phyloP scores from a whole-genome alignment of 768 basidiomycete species.

The Rickenella mellea region DNA sequence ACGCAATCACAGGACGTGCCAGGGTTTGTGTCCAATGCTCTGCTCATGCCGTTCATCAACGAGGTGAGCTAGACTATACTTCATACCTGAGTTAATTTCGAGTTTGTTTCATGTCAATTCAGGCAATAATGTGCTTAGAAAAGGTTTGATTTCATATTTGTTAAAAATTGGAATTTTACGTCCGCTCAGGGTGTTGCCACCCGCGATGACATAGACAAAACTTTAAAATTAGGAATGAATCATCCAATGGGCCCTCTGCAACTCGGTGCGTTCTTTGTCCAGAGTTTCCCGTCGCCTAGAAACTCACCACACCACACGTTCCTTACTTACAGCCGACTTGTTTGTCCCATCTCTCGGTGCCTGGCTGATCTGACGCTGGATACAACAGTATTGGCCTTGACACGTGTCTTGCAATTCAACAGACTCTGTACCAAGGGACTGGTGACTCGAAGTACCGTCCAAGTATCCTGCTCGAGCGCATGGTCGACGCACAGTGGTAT shows the following conservation, averaged over 20 bases:
- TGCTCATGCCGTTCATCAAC: conserved; percentile 96
- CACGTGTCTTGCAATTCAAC: conserved; percentile 89
- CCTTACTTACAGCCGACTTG: conserved; percentile 41
- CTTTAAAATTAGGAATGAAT: conserved; percentile 86
- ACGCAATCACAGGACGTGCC: conserved; percentile 87
- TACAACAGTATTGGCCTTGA: conserved; percentile 83
- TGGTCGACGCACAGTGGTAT: conserved; percentile 95
- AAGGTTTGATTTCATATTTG: conserved; percentile 61
- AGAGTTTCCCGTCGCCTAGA: neutral
- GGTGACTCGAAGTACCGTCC: conserved; percentile 95
- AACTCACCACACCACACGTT: neutral
- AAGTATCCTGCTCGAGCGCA: conserved; percentile 78
- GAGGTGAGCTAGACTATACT: conserved; percentile 39
- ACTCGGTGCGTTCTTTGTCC: conserved; percentile 41
- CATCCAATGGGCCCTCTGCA: conserved; percentile 94
- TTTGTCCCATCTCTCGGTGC: conserved; percentile 20
- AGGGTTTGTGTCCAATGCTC: conserved; percentile 90
- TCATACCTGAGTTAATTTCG: neutral
- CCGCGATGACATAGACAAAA: conserved; percentile 92
- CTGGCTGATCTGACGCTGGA: neutral
- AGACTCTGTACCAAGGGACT: conserved; percentile 81
- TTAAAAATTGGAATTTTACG: no score
- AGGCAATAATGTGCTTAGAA: conserved; percentile 91
- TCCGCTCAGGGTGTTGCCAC: conserved; percentile 73
- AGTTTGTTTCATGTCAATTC: neutral